Conservation (phyloP, 2,329 filamentous ascomycete species). For the Colletotrichum euphorbiae region DNA sequence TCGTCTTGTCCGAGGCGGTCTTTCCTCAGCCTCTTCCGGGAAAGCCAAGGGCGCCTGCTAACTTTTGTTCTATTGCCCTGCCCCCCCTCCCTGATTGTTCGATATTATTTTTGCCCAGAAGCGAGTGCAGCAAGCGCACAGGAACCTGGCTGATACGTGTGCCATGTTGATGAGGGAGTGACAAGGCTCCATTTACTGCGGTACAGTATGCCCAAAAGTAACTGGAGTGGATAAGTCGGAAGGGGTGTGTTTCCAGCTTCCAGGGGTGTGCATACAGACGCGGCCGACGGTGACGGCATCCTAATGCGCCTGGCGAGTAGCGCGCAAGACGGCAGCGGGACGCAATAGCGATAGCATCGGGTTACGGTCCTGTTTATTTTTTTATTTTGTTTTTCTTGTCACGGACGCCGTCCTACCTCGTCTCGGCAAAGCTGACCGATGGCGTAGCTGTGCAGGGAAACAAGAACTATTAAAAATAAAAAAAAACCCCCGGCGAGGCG, state of each 20-base stretch:
- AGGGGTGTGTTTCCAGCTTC: no score
- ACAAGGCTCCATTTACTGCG: background rate
- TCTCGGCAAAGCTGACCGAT: slow-evolving; percentile 27
- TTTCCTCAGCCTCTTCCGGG: background rate
- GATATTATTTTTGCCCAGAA: background rate
- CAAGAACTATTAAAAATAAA: no score
- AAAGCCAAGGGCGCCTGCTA: slow-evolving; percentile 1
- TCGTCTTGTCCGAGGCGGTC: background rate
- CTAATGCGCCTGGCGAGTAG: slow-evolving; percentile 25
- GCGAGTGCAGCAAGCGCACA: background rate
- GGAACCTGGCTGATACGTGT: slow-evolving; percentile 3
- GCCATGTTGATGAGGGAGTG: slow-evolving; percentile 12
- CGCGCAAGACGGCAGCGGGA: slow-evolving; percentile 23
- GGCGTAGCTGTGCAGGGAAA: slow-evolving; percentile 27
- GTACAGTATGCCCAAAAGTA: background rate
- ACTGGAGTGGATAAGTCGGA: no score
- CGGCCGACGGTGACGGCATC: slow-evolving; percentile 34
- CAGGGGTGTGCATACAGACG: slow-evolving; percentile 2
- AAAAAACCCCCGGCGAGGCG: background rate
- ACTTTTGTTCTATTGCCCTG: background rate
- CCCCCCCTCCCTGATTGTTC: no score
- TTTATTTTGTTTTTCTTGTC: background rate
- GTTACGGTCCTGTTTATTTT: slow-evolving; percentile 3
- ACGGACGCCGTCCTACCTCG: slow-evolving; percentile 4
- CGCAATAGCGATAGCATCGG: slow-evolving; percentile 14